Evolutionary conservation across 192 early-diverging fungal species (phyloP).

Genomic region (Powellomyces hirtus): DNA sequence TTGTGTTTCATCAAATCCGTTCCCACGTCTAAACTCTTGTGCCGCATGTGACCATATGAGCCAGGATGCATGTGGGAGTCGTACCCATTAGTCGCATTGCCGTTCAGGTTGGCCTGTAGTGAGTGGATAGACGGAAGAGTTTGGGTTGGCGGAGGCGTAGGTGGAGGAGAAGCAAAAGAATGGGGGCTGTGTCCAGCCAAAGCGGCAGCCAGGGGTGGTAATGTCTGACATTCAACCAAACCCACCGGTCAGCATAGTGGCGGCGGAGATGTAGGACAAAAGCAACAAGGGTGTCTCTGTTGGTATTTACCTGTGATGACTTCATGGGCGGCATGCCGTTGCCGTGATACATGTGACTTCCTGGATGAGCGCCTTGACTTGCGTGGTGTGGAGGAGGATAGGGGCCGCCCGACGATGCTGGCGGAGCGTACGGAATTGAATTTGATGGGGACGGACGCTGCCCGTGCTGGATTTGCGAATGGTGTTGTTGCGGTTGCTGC

Average conservation of each 20-base stretch:
- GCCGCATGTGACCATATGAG: neutral
- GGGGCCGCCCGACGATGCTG: too few relatives aligned
- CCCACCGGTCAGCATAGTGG: neutral
- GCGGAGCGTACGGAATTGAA: too few relatives aligned
- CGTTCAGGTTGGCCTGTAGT: neutral
- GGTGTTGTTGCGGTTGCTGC: neutral
- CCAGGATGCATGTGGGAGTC: too few relatives aligned
- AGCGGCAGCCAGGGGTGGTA: constrained; percentile 21
- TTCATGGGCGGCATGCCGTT: too few relatives aligned
- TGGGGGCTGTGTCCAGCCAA: constrained; percentile 14
- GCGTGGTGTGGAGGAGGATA: neutral
- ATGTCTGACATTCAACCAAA: too few relatives aligned
- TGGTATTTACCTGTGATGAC: neutral
- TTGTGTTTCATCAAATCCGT: too few relatives aligned
- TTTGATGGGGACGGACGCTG: too few relatives aligned
- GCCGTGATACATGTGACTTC: neutral
- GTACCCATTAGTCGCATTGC: too few relatives aligned
- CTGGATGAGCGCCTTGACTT: neutral
- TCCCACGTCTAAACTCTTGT: neutral
- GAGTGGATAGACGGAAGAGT: constrained; percentile 20
- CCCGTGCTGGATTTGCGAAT: too few relatives aligned
- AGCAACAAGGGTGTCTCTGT: neutral
- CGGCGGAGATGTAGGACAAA: neutral
- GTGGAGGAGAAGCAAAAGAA: constrained; percentile 21
- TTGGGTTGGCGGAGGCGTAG: constrained; percentile 16